A percentile compares a stretch with the other conserved stretches of the same genome.
These are phyloP conservation scores for Aspergillus fischeri DNA, from an alignment of 2,329 filamentous ascomycete genomes.

Conservation along the genomic window DNA sequence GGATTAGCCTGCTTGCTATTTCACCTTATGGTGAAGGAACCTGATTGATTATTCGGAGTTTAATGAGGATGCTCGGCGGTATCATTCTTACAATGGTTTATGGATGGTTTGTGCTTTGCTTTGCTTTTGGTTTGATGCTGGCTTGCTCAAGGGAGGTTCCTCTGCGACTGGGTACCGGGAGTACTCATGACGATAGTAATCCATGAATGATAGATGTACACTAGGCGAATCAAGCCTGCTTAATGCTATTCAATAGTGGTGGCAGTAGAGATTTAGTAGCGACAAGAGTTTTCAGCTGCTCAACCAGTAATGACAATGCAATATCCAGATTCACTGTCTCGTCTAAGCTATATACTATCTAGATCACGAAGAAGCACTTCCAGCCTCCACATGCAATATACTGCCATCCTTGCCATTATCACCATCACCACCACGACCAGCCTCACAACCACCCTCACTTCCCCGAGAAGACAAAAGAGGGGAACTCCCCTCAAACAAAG, in stretches of 20 bases:
- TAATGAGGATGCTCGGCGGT: not conserved
- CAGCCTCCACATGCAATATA: not conserved
- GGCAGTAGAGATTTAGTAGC: no score
- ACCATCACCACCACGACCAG: conserved; percentile 7
- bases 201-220: not conserved
- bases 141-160: not conserved
- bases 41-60: not conserved
- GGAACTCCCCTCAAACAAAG: conserved; percentile 46
- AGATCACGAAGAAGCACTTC: not conserved
- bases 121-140: not conserved
- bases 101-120: not conserved
- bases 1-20: not conserved
- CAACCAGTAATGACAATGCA: not conserved
- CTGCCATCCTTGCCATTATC: not conserved
- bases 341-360: no score
- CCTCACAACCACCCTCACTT: no score
- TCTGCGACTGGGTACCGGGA: not conserved
- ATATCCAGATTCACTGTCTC: not conserved
- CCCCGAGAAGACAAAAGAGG: not conserved
- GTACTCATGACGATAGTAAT: not conserved
- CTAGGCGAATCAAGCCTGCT: not conserved
- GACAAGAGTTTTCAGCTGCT: not conserved
- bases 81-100: not conserved
- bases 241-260: not conserved
- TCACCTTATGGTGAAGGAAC: not conserved